Percentiles rank a stretch among this genome's conserved stretches.
Conservation (phyloP, 495 filamentous ascomycete genomes). For the Ramalina peruviana region DNA sequence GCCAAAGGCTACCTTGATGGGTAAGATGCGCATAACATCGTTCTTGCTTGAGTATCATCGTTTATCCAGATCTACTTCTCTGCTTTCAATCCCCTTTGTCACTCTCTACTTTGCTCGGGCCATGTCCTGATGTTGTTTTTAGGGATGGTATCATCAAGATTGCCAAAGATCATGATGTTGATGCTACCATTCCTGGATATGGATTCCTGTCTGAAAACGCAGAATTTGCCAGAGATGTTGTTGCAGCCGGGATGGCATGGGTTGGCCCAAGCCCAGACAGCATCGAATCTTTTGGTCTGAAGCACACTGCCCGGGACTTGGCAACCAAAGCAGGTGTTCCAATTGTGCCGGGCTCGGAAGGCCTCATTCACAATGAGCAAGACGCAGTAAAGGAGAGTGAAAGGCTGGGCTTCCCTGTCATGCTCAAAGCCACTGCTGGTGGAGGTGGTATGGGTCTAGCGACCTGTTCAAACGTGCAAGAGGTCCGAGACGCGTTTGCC, state of each 20-base stretch:
- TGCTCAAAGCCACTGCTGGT: slow-evolving; percentile 44
- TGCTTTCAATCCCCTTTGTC: neutral
- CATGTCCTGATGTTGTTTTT: neutral
- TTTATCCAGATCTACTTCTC: neutral
- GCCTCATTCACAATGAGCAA: slow-evolving; percentile 31
- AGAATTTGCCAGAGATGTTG: slow-evolving; percentile 35
- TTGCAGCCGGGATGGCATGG: slow-evolving; percentile 36
- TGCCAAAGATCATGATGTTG: slow-evolving; percentile 25
- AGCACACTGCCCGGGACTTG: slow-evolving; percentile 39
- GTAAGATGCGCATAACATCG: slow-evolving; percentile 10
- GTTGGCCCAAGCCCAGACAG: slow-evolving; percentile 38
- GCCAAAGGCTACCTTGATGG: slow-evolving; percentile 34
- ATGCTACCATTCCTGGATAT: slow-evolving; percentile 44
- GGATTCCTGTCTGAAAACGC: slow-evolving; percentile 47
- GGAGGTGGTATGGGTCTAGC: slow-evolving; percentile 45
- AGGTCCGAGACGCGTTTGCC: slow-evolving; percentile 25
- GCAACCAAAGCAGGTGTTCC: slow-evolving; percentile 37
- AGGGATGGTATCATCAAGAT: slow-evolving; percentile 36
- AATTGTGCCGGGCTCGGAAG: slow-evolving; percentile 37
- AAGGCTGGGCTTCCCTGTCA: slow-evolving; percentile 38
- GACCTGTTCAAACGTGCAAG: slow-evolving; percentile 23
- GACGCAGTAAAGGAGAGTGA: slow-evolving; percentile 29
- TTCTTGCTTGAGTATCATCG: neutral
- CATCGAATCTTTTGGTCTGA: slow-evolving; percentile 43
- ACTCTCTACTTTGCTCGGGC: neutral